Percentiles rank a stretch among this genome's conserved stretches.
phyloP scores from a whole-genome alignment of 208 protist genomes.

The Leishmania major region DNA sequence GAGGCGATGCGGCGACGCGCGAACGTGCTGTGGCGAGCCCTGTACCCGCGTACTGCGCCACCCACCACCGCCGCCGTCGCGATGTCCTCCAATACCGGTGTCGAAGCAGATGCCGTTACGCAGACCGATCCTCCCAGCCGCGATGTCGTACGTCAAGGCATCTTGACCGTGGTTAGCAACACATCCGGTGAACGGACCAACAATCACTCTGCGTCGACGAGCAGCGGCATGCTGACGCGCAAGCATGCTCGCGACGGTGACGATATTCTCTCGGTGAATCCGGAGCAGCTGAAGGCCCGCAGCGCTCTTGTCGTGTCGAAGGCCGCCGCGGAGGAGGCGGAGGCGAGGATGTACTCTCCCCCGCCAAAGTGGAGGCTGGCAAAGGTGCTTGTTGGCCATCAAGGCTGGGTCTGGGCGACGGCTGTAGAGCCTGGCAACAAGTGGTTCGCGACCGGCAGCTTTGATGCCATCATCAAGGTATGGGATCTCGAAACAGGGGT shows the following conservation, averaged over 20 bases:
- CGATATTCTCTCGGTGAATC: slow-evolving; percentile 56
- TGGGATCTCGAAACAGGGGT: slow-evolving; percentile 97
- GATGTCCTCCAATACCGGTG: background rate
- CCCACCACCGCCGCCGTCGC: background rate
- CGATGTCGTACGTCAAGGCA: slow-evolving; percentile 15
- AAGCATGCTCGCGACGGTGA: slow-evolving; percentile 46
- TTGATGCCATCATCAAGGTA: slow-evolving; percentile 99
- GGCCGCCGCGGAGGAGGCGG: slow-evolving; percentile 20
- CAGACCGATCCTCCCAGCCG: background rate
- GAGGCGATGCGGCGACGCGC: slow-evolving; percentile 38
- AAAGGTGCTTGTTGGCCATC: slow-evolving; percentile 89
- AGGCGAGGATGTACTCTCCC: slow-evolving; percentile 37
- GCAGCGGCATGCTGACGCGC: background rate
- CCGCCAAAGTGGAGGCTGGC: slow-evolving; percentile 95
- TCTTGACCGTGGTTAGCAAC: slow-evolving; percentile 18
- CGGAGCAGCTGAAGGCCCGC: slow-evolving; percentile 53
- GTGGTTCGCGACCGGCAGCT: slow-evolving; percentile 98
- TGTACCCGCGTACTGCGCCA: slow-evolving; percentile 44
- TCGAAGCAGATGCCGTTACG: background rate
- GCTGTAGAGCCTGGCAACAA: slow-evolving; percentile 98
- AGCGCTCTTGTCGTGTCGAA: slow-evolving; percentile 46
- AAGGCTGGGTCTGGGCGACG: slow-evolving; percentile 97
- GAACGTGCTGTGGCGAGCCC: slow-evolving; percentile 40
- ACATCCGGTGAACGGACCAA: background rate
- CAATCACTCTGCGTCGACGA: background rate